Conservation (phyloP, 2,329 filamentous ascomycete genomes). For the Fusarium armeniacum region DNA sequence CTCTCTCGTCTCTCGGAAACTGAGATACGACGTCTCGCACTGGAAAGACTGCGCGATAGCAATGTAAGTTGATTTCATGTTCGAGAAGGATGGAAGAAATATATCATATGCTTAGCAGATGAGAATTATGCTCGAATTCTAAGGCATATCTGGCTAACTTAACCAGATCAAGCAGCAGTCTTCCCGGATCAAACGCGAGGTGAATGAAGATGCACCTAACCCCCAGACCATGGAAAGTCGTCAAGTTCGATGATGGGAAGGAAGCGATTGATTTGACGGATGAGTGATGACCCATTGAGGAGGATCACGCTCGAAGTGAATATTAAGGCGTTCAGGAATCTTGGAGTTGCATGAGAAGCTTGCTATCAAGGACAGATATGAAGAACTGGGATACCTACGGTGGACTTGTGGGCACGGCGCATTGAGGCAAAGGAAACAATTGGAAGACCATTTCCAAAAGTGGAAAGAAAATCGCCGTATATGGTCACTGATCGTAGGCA, state of each 20-base stretch:
- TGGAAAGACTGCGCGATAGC: slow-evolving; percentile 33
- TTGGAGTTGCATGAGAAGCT: not conserved
- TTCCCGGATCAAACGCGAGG: slow-evolving; percentile 27
- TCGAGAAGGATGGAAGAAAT: not conserved
- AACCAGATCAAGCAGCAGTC: slow-evolving; percentile 10
- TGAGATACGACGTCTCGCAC: slow-evolving; percentile 42
- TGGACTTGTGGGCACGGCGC: not conserved
- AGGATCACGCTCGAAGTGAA: not conserved
- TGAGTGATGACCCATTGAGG: not conserved
- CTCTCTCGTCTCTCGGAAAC: slow-evolving; percentile 24
- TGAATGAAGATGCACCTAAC: not conserved
- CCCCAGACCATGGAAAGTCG: slow-evolving; percentile 24
- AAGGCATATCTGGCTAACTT: not conserved
- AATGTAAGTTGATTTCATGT: slow-evolving; percentile 20
- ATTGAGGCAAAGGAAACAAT: not conserved
- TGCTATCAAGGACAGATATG: not conserved
- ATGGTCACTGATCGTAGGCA: not conserved
- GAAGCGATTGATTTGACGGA: slow-evolving; percentile 40
- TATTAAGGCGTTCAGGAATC: not conserved
- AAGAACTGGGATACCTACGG: not conserved
- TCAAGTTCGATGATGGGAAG: slow-evolving; percentile 29
- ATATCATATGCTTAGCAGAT: not conserved
- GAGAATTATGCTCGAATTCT: not conserved
- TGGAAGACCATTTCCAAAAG: not conserved
- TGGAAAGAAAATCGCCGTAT: not conserved